phyloP scores from a whole-genome alignment of 2,329 filamentous ascomycete species.

The Ascosphaera apis region DNA sequence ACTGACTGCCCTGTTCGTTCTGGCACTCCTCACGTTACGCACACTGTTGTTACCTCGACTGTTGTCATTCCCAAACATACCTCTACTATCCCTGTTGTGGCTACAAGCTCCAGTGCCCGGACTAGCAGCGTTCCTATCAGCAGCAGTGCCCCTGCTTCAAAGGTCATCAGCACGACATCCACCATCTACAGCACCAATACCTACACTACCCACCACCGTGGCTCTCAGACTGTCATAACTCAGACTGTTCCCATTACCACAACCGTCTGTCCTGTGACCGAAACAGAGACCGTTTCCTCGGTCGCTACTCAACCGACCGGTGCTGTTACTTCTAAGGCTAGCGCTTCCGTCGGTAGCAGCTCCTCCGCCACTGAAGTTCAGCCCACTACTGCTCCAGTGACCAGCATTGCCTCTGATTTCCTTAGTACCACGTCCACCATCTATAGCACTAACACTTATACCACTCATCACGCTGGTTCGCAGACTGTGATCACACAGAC shows the following conservation, averaged over 20 bases:
- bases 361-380: no score
- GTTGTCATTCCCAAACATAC: constrained; percentile 5
- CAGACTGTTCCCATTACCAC: background rate
- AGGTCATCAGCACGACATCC: background rate
- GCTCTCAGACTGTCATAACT: no score
- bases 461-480: background rate
- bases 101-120: no score
- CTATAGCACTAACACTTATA: background rate
- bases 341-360: background rate
- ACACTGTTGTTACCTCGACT: constrained; percentile 2
- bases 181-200: no score
- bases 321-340: background rate
- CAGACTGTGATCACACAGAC: background rate
- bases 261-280: background rate
- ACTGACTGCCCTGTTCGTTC: constrained; percentile 39
- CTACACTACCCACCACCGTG: no score
- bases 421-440: background rate
- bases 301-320: no score
- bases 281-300: background rate
- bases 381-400: background rate
- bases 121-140: no score
- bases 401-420: background rate
- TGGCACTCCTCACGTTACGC: constrained; percentile 8
- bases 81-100: constrained; percentile 7
- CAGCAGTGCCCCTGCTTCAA: no score